A percentile compares a stretch with the other conserved stretches of the same genome.
phyloP scores from a whole-genome alignment of 108 stramenopile species.

The Chaetoceros muelleri region DNA sequence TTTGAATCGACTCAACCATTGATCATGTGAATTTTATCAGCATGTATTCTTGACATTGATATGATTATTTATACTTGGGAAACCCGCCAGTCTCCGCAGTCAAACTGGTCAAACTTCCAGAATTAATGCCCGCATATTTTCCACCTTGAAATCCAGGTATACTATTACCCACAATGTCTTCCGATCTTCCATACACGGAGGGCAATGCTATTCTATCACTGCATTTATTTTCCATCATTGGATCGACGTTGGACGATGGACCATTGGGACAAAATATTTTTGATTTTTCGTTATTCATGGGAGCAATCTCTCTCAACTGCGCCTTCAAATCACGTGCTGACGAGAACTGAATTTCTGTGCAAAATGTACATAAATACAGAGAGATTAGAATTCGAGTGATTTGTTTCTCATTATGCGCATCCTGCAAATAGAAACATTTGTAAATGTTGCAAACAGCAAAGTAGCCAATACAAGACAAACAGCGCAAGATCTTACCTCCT shows the following conservation, averaged over 20 bases:
- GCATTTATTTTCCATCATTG: constrained; percentile 85
- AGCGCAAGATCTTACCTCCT: constrained; percentile 28
- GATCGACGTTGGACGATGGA: constrained; percentile 49
- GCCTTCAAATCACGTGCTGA: constrained; percentile 41
- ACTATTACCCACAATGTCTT: constrained; percentile 66
- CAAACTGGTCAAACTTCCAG: constrained; percentile 9
- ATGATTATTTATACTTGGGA: constrained; percentile 19
- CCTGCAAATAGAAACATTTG: background rate
- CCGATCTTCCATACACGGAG: constrained; percentile 56
- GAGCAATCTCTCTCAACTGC: constrained; percentile 68
- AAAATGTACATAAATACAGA: background rate
- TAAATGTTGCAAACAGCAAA: background rate
- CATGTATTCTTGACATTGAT: background rate
- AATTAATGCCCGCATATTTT: constrained; percentile 8
- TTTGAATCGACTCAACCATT: no score
- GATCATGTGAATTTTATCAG: no score
- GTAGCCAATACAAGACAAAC: background rate
- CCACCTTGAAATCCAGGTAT: constrained; percentile 59
- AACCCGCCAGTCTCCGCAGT: constrained; percentile 17
- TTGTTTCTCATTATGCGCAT: no score
- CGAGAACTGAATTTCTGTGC: constrained; percentile 42
- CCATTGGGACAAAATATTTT: constrained; percentile 85
- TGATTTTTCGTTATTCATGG: constrained; percentile 52
- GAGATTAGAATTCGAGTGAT: background rate
- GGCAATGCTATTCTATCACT: constrained; percentile 59